phyloP scores from a whole-genome alignment of 257 asterid species.

The Przewalskia tangutica region DNA sequence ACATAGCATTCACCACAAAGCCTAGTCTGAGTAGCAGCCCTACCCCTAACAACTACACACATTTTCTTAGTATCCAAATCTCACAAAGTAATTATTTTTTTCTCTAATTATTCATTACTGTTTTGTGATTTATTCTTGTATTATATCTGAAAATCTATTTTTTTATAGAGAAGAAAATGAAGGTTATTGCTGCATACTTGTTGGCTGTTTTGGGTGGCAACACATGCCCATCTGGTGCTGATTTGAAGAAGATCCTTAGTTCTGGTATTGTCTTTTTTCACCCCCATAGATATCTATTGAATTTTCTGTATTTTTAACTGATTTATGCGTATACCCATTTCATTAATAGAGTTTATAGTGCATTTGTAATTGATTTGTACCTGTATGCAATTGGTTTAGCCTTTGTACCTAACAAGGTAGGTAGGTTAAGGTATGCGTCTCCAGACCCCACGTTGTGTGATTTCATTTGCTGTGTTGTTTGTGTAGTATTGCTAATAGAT shows the following conservation, averaged over 20 bases:
- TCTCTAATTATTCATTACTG: too few species aligned
- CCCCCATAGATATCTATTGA: too few species aligned
- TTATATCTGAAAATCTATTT: not conserved
- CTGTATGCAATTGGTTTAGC: not conserved
- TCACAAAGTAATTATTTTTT: too few species aligned
- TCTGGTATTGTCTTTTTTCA: not conserved
- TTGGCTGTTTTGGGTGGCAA: slow-evolving; percentile 10
- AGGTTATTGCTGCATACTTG: slow-evolving; percentile 12
- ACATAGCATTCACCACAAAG: not conserved
- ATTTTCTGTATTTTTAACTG: too few species aligned
- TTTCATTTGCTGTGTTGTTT: not conserved
- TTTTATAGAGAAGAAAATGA: not conserved
- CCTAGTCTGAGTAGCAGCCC: too few species aligned
- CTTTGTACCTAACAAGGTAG: not conserved
- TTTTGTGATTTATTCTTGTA: too few species aligned
- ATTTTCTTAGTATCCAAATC: too few species aligned
- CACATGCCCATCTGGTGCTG: not conserved
- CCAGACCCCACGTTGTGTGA: too few species aligned
- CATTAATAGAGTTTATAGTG: not conserved
- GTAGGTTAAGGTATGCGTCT: not conserved
- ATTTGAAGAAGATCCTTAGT: slow-evolving; percentile 9
- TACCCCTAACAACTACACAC: too few species aligned
- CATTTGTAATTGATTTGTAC: not conserved
- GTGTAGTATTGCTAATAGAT: not conserved
- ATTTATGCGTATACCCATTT: too few species aligned